Conservation (phyloP, 1,139 yeast genomes). For the Debaryomycetaceae sp. region DNA sequence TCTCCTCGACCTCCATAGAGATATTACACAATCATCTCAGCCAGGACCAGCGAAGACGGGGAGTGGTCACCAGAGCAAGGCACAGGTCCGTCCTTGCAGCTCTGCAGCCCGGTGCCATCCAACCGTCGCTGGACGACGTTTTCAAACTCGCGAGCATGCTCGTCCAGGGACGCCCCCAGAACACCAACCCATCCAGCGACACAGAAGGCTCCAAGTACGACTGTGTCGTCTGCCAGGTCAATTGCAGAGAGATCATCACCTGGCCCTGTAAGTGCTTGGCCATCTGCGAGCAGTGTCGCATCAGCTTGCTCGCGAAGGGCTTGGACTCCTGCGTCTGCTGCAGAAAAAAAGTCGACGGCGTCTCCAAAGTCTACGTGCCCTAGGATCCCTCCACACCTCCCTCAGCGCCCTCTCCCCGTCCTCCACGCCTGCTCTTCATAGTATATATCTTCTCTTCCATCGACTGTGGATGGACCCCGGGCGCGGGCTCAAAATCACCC, state of each 20-base stretch:
- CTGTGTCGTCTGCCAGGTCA: conserved; percentile 81
- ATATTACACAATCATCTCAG: conserved; percentile 37
- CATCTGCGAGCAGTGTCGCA: conserved; percentile 78
- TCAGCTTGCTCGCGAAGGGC: conserved; percentile 69
- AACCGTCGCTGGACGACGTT: conserved; percentile 18
- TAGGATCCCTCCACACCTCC: conserved; percentile 11
- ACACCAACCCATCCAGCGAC: neutral
- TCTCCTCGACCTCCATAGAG: conserved; percentile 13
- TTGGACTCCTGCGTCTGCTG: conserved; percentile 86
- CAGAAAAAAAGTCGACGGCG: conserved; percentile 63
- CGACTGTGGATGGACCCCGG: neutral
- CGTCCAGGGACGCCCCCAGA: conserved; percentile 10
- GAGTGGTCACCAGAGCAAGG: conserved; percentile 41
- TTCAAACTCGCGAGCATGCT: conserved; percentile 19
- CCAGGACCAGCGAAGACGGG: conserved; percentile 10
- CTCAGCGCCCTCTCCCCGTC: neutral
- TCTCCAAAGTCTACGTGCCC: conserved; percentile 51
- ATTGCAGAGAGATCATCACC: conserved; percentile 70
- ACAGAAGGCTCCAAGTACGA: conserved; percentile 22
- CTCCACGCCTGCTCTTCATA: neutral
- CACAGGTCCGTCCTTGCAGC: conserved; percentile 18
- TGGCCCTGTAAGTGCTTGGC: conserved; percentile 96
- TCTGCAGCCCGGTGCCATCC: neutral
- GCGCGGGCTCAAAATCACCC: neutral
- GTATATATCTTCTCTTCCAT: neutral